A percentile compares a stretch with the other conserved stretches of the same genome.
phyloP scores from a whole-genome alignment of 495 filamentous ascomycete species.

The Trichoderma erinaceum region DNA sequence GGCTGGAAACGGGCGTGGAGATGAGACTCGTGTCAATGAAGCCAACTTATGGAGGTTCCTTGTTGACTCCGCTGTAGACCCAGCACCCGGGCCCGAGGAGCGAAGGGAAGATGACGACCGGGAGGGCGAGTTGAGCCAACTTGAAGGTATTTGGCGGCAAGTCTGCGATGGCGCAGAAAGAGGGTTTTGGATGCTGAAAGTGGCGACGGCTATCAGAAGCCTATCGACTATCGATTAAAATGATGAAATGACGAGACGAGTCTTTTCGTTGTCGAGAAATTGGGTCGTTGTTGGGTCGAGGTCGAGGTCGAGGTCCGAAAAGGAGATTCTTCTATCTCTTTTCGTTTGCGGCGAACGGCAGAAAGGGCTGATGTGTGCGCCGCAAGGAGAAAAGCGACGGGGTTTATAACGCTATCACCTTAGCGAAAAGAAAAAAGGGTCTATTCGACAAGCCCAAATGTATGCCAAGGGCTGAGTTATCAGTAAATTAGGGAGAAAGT shows the following conservation, averaged over 20 bases:
- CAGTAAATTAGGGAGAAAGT: not conserved
- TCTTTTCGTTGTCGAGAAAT: not conserved
- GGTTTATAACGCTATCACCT: conserved; percentile 15
- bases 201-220: not conserved
- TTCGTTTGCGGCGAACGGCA: conserved; percentile 4
- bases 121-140: conserved; percentile 87
- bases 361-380: conserved; percentile 25
- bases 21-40: conserved; percentile 23
- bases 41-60: conserved; percentile 93
- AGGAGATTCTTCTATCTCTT: not conserved
- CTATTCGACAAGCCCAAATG: not conserved
- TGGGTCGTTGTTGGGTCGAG: not conserved
- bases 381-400: conserved; percentile 21
- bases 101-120: conserved; percentile 82
- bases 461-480: not conserved
- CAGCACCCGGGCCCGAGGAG: conserved; percentile 85
- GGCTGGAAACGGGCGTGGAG: not conserved
- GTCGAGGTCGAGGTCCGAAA: not conserved
- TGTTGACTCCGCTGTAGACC: conserved; percentile 93
- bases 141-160: conserved; percentile 46
- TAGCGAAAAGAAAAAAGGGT: conserved; percentile 9
- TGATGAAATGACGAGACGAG: not conserved
- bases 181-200: not conserved
- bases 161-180: conserved; percentile 8
- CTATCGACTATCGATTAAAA: not conserved